phyloP scores from a whole-genome alignment of 331 rosid genomes.

The Quercus phellos region DNA sequence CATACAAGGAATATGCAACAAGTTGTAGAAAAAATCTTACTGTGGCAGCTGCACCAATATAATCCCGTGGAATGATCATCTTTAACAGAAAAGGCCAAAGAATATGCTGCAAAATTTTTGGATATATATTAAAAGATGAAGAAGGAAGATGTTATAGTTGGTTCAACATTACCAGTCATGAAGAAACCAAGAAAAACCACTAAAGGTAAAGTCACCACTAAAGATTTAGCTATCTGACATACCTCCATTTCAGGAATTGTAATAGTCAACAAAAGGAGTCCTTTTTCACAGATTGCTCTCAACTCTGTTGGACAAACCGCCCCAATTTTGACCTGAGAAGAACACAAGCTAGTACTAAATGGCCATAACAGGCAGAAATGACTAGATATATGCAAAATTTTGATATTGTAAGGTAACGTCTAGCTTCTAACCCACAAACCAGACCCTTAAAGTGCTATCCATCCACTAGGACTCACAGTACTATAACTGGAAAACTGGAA shows the following conservation, averaged over 20 bases:
- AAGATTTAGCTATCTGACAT: constrained; percentile 9
- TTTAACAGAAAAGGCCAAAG: constrained; percentile 97
- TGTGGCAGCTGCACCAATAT: constrained; percentile 83
- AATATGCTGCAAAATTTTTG: constrained; percentile 54
- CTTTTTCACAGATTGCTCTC: constrained; percentile 82
- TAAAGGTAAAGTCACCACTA: constrained; percentile 4
- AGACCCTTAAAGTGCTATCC: not conserved
- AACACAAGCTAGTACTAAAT: constrained; percentile 4
- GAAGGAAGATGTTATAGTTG: not conserved
- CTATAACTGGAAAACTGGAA: not conserved
- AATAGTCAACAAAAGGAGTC: constrained; percentile 87
- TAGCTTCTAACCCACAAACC: constrained; percentile 2
- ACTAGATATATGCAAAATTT: not conserved
- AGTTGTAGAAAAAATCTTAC: constrained; percentile 35
- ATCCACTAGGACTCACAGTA: not conserved
- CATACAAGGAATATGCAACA: not conserved
- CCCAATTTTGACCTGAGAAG: constrained; percentile 70
- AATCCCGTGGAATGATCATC: constrained; percentile 77
- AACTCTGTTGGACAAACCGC: constrained; percentile 54
- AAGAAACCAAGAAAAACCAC: not conserved
- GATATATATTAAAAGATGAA: not conserved
- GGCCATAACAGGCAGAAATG: constrained; percentile 10
- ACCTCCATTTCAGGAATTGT: constrained; percentile 99
- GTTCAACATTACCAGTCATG: not conserved
- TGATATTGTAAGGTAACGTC: not conserved